Conservation (phyloP, 2,329 filamentous ascomycete genomes). For the Alternaria viburni region DNA sequence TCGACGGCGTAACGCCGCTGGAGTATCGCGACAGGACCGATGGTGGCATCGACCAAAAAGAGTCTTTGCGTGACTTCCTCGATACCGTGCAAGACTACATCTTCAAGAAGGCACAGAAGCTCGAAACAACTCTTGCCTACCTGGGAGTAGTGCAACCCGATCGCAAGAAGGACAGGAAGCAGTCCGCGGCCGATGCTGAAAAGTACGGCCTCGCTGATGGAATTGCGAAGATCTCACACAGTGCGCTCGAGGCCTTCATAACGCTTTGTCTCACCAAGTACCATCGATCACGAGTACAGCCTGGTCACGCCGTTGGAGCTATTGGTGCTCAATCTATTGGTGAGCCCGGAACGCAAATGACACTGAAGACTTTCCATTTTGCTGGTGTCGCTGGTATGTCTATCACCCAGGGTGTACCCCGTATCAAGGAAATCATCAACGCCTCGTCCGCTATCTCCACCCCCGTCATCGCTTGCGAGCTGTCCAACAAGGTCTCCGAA, state of each 20-base stretch:
- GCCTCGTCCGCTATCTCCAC: conserved; percentile 93
- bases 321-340: conserved; percentile 98
- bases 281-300: conserved; percentile 87
- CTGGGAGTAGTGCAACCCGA: conserved; percentile 30
- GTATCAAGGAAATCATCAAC: conserved; percentile 99
- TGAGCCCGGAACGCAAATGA: conserved; percentile 99
- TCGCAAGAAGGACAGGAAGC: conserved; percentile 13
- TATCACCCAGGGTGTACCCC: conserved; percentile 97
- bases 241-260: conserved; percentile 78
- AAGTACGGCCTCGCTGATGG: conserved; percentile 61
- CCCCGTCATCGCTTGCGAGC: conserved; percentile 86
- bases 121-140: conserved; percentile 57
- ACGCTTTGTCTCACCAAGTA: conserved; percentile 86
- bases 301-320: conserved; percentile 93
- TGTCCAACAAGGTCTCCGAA: conserved; percentile 76
- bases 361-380: conserved; percentile 99
- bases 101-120: conserved; percentile 64
- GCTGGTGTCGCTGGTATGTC: conserved; percentile 99
- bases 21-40: conserved; percentile 74
- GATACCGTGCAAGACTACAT: conserved; percentile 78
- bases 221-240: conserved; percentile 81
- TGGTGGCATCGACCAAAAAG: conserved; percentile 61
- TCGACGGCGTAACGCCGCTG: conserved; percentile 55
- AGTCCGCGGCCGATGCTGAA: conserved; percentile 42
- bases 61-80: conserved; percentile 83